A percentile compares a stretch with the other conserved stretches of the same genome.
Conservation (phyloP, 2,329 filamentous ascomycete species). For the Colletotrichum neosansevieriae region DNA sequence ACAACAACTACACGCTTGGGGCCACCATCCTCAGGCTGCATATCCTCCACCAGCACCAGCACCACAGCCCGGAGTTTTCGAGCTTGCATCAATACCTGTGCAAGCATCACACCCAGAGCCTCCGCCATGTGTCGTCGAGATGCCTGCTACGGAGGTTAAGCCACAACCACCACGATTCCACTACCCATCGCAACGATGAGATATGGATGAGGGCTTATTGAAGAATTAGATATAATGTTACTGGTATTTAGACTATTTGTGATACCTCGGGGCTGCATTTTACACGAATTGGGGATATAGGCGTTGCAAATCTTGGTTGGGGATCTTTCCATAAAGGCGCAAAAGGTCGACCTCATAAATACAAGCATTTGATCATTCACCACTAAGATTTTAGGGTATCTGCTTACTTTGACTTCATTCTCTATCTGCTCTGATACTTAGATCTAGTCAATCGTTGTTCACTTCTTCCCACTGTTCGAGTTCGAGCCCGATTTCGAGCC, state of each 20-base stretch:
- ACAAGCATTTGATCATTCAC: background rate
- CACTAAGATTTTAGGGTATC: too few relatives aligned
- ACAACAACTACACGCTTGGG: constrained; percentile 27
- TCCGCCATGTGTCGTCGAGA: constrained; percentile 34
- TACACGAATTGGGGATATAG: background rate
- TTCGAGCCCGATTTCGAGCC: background rate
- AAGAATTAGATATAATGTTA: background rate
- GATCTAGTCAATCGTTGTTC: background rate
- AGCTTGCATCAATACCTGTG: constrained; percentile 37
- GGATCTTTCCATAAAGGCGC: background rate
- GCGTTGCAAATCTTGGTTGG: constrained; percentile 8
- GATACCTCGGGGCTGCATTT: background rate
- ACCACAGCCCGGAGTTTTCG: constrained; percentile 34
- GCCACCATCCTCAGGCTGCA: constrained; percentile 27
- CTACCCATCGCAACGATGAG: constrained; percentile 15
- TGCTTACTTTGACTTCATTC: too few relatives aligned
- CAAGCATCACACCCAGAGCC: constrained; percentile 9
- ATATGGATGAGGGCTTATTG: background rate
- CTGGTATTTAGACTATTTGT: background rate
- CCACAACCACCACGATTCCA: background rate
- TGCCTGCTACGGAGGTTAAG: constrained; percentile 37
- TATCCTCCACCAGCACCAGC: constrained; percentile 4
- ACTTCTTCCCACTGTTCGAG: background rate
- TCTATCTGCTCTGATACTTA: too few relatives aligned
- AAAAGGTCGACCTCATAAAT: background rate